Evolutionary conservation across 768 basidiomycete genomes (phyloP).

Genomic region (Wakefieldia striispora): DNA sequence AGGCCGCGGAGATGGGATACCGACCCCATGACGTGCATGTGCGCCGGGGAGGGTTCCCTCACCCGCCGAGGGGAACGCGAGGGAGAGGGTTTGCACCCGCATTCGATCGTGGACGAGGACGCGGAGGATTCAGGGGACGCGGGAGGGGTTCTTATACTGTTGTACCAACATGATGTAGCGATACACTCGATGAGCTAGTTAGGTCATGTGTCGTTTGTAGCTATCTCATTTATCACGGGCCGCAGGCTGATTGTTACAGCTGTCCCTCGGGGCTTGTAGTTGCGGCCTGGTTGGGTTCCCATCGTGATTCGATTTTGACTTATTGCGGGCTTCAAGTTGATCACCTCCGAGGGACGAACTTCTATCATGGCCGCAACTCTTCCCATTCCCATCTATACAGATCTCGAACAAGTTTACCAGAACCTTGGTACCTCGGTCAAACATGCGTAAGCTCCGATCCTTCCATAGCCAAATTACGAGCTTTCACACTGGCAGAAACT

Average conservation of each 20-base stretch:
- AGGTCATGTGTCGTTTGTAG: slow-evolving; percentile 1
- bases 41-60: slow-evolving; percentile 31
- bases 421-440: slow-evolving; percentile 52
- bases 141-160: slow-evolving; percentile 20
- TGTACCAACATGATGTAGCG: slow-evolving; percentile 4
- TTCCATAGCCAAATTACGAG: too few species aligned
- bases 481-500: neutral
- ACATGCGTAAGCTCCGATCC: slow-evolving; percentile 39
- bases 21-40: slow-evolving; percentile 10
- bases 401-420: slow-evolving; percentile 54
- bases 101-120: slow-evolving; percentile 34
- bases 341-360: too few species aligned
- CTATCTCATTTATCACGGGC: too few species aligned
- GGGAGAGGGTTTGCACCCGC: slow-evolving; percentile 33
- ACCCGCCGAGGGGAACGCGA: slow-evolving; percentile 24
- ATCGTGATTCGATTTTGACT: too few species aligned
- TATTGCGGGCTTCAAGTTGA: too few species aligned
- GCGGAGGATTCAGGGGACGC: slow-evolving; percentile 31
- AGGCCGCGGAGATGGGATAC: neutral
- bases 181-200: neutral
- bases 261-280: too few species aligned
- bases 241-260: too few species aligned
- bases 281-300: too few species aligned
- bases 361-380: slow-evolving; percentile 50
- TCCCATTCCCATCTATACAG: slow-evolving; percentile 60